Evolutionary conservation across 2,329 filamentous ascomycete genomes (phyloP), one percentile per base, ranked within the genome.

Genomic region (Aureobasidium sp.): DNA sequence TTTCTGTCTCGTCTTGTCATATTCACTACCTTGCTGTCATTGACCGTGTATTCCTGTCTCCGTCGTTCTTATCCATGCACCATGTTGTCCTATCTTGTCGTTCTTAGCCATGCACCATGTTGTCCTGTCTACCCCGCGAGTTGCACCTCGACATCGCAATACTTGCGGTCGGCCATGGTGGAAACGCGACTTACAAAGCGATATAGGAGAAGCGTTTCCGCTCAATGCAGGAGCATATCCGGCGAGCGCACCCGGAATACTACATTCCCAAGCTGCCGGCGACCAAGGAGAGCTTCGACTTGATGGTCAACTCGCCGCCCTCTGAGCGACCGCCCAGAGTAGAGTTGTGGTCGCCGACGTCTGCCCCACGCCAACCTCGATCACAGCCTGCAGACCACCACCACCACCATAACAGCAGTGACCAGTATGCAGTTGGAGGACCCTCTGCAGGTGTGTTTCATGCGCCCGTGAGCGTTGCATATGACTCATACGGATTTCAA

Each of bases 151-250:
- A 45, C 53, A 17, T 50, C 34, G 53, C 55, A 35, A 34, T 30
- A 30, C 54, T 37, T 45, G 19, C 32, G 37, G 22, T 22, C 35
- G 29, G 39, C 34, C 25, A 38, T 24, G 3, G 25, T 38, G 35
- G 25, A 34, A 41, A 38, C 6, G 38, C 39, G 37, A 42, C 49
- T 52, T 35, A 54, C 41, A 30, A 32, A 39, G 41, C 19, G 5
- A 38, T 61, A 69, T 72, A 94, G 89, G 89, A 94, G 76, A 95
- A 95, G 73, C 82, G 88, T 62, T 98, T 90, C 75, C 90, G 93
- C 70, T 97, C 91, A 59, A 97, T 98, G 89, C 93, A 97, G 74
- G 93, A 98, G 79, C 93, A 98, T 68, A 97, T 98, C 66, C 88
- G 93, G 64, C 85, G 93, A 70, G 91, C 93, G 61, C 93, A 98